Conservation (phyloP, 208 protist genomes). For the Leishmania tarentolae region DNA sequence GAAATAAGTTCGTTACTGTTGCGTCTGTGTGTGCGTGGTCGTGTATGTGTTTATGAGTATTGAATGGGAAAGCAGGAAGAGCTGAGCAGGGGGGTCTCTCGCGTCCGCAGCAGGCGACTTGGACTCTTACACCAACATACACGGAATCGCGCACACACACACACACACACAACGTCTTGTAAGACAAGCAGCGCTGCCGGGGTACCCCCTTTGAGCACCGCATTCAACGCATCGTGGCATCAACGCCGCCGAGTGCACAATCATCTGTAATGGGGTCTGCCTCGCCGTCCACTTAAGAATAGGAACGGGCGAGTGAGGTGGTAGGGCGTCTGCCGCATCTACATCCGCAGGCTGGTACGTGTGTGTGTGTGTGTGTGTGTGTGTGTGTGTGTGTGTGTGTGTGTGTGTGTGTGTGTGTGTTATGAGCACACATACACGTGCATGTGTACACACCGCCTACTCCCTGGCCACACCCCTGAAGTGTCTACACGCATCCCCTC, state of each 20-base stretch:
- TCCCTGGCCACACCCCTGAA: not conserved
- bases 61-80: not conserved
- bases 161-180: not conserved
- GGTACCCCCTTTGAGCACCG: not conserved
- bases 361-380: not conserved
- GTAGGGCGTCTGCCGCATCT: not conserved
- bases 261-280: not conserved
- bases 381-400: not conserved
- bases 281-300: not conserved
- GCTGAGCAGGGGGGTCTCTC: not conserved
- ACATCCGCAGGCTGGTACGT: not conserved
- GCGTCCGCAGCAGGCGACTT: not conserved
- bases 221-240: not conserved
- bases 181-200: not conserved
- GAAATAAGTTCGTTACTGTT: not conserved
- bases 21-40: not conserved
- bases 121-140: not conserved
- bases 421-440: not conserved
- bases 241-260: not conserved
- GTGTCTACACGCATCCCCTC: not conserved
- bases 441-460: not conserved
- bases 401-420: not conserved
- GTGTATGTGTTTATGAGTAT: not conserved
- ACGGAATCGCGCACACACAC: slow-evolving; percentile 1
- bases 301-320: not conserved